Base-by-base conservation (phyloP, 495 filamentous ascomycete species). In the Chaetomium tenue region DNA sequence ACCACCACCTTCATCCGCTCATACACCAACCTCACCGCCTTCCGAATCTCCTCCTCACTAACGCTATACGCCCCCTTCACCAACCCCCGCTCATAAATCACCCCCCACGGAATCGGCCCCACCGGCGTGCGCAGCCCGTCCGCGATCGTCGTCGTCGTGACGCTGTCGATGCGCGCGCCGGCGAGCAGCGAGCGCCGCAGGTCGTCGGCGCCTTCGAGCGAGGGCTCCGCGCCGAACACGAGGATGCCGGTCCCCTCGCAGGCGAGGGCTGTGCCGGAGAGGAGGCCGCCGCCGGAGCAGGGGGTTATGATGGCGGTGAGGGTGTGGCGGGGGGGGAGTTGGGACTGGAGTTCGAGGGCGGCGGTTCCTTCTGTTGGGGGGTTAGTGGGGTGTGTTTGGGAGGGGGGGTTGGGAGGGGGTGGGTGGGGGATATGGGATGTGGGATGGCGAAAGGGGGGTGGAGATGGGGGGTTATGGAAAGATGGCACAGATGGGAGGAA, bases 191-290 rank as follows among this genome's bases (percentile, higher is more conserved):
- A 91, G 1, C 89, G 77, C 46, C 83, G 80, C 47, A 83, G 87
- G 78, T 98, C 94, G 77, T 98, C 91, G 6, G 87, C 93, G 60
- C 90, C 92, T 68, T 94, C 75, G 75, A 91, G 91, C 39, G 79
- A 85, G 0, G 94, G 94, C 76, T 98, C 94, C 5, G 93, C 88
- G n/a, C 93, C 93, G 77, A 95, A 97, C 50, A 97, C 91, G 9
- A 70, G 73, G 44, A 83, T 88, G 3, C 82, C 77, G 1, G 88
- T 91, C 18, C 85, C 86, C 25, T 83, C 77, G 52, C 90, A 88
- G 63, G 87, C 87, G 3, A 91, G 85, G 26, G 92, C 92, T 26
- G 91, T 84, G 50, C 94, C 94, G 12, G 87, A 86, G 46, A 97
- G 86, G 79, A 98, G 74, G 11, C 94, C 94, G 5, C 94, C 94